phyloP scores from a whole-genome alignment of 2,329 filamentous ascomycete species.

The Tolypocladium inflatum region DNA sequence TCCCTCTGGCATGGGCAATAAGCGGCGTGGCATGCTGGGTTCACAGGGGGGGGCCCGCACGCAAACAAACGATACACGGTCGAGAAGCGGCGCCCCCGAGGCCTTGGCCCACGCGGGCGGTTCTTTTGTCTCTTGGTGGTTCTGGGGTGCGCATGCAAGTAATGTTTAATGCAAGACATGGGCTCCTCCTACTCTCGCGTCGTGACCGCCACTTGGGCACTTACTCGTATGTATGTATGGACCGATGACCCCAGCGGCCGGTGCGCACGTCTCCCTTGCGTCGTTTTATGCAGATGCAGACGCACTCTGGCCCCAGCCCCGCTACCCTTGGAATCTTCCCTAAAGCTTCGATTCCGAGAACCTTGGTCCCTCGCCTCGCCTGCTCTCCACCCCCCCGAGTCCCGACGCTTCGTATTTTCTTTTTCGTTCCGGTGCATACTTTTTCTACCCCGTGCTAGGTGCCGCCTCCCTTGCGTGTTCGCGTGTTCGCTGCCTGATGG shows the following conservation, averaged over 20 bases:
- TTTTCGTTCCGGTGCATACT: not conserved
- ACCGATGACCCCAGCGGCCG: not conserved
- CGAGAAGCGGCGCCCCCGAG: not conserved
- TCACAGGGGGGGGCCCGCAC: not conserved
- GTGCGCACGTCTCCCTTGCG: not conserved
- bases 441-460: not conserved
- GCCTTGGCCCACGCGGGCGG: not conserved
- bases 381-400: too few species aligned
- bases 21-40: not conserved
- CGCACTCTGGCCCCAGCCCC: not conserved
- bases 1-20: not conserved
- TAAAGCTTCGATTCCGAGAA: not conserved
- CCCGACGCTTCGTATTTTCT: not conserved
- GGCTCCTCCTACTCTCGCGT: not conserved
- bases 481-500: not conserved
- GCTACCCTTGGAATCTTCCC: not conserved
- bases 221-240: not conserved
- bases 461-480: not conserved
- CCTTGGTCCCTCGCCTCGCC: not conserved
- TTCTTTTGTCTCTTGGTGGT: not conserved
- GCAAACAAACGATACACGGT: not conserved
- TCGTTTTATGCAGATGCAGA: not conserved
- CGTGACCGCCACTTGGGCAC: too few species aligned
- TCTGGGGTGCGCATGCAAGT: not conserved
- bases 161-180: not conserved